Percentiles rank a stretch among this genome's conserved stretches.
Conservation (phyloP, 2,329 filamentous ascomycete species). For the Raffaelea albimanens region DNA sequence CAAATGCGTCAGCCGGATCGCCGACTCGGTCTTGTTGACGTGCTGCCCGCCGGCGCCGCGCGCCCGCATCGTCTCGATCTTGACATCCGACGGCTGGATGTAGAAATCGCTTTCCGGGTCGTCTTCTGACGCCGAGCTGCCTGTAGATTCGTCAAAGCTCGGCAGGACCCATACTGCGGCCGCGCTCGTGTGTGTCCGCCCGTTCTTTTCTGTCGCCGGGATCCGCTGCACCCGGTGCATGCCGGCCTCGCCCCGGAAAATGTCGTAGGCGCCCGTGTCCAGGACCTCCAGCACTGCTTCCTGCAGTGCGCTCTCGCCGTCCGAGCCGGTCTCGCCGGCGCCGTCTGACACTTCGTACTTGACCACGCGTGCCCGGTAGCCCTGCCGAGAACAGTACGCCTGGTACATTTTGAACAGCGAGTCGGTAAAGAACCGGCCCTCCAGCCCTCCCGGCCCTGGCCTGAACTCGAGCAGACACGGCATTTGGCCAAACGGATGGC, state of each 20-base stretch:
- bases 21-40: constrained; percentile 97
- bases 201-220: constrained; percentile 82
- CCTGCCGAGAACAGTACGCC: constrained; percentile 55
- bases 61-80: constrained; percentile 81
- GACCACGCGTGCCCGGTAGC: constrained; percentile 57
- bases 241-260: constrained; percentile 78
- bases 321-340: constrained; percentile 40
- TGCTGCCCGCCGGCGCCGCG: constrained; percentile 91
- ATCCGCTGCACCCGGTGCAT: constrained; percentile 94
- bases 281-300: constrained; percentile 85
- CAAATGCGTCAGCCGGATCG: constrained; percentile 81
- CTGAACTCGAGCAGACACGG: constrained; percentile 88
- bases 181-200: constrained; percentile 86
- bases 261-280: constrained; percentile 66
- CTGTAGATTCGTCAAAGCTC: constrained; percentile 43
- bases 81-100: constrained; percentile 74
- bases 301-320: constrained; percentile 60
- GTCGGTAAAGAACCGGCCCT: constrained; percentile 83
- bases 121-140: constrained; percentile 41
- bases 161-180: constrained; percentile 89
- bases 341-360: constrained; percentile 74
- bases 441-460: constrained; percentile 83
- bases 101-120: constrained; percentile 90
- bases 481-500: constrained; percentile 80
- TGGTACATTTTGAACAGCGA: constrained; percentile 87